Evolutionary conservation across 73 alveolate genomes (phyloP).

Genomic region (Tetrahymena thermophila): DNA sequence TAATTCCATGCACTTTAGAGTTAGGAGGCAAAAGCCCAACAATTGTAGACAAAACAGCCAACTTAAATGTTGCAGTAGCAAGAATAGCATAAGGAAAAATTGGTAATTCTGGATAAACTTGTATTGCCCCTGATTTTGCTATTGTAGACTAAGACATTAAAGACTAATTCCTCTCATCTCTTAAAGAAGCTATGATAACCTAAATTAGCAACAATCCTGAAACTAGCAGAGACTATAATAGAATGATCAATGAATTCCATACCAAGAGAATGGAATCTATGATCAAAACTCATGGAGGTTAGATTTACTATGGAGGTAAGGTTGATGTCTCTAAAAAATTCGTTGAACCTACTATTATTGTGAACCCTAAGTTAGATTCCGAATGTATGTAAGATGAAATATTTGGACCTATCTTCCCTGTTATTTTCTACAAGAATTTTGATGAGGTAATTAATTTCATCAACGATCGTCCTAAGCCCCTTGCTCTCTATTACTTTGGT

Average conservation of each 20-base stretch:
- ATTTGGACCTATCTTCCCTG: constrained; percentile 93
- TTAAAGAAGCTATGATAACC: constrained; percentile 47
- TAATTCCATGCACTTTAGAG: constrained; percentile 90
- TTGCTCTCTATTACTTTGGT: constrained; percentile 90
- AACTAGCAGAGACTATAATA: constrained; percentile 63
- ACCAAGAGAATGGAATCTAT: constrained; percentile 68
- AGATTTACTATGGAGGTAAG: constrained; percentile 81
- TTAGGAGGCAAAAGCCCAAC: constrained; percentile 97
- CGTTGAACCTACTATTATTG: constrained; percentile 71
- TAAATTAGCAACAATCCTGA: constrained; percentile 63
- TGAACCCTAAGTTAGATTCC: constrained; percentile 50
- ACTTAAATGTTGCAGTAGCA: constrained; percentile 74
- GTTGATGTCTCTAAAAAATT: constrained; percentile 34
- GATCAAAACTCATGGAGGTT: constrained; percentile 66
- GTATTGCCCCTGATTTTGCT: constrained; percentile 93
- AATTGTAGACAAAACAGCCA: constrained; percentile 79
- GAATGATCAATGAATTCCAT: constrained; percentile 75
- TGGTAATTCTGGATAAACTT: constrained; percentile 83
- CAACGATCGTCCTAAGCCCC: constrained; percentile 84
- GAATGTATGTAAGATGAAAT: constrained; percentile 80
- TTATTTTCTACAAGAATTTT: constrained; percentile 65
- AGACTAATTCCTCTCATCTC: constrained; percentile 55
- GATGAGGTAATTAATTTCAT: constrained; percentile 81
- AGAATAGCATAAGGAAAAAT: constrained; percentile 25
- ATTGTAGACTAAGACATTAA: constrained; percentile 69